Percentiles rank a stretch among this genome's conserved stretches.
Conservation (phyloP, 176 grass and related monocot species). For the Raddia guianensis region DNA sequence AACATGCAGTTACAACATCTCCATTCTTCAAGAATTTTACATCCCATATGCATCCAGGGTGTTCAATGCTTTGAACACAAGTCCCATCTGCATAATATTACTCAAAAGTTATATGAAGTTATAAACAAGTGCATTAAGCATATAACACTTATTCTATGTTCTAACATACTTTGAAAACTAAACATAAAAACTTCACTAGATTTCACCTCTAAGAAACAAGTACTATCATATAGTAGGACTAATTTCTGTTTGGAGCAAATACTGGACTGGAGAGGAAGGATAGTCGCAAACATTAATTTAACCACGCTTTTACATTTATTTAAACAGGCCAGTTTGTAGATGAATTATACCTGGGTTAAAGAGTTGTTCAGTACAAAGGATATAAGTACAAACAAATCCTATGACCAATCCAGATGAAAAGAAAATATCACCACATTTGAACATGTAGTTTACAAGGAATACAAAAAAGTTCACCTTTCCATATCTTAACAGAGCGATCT, state of each 20-base stretch:
- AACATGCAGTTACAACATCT: conserved; percentile 92
- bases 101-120: conserved; percentile 19
- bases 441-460: conserved; percentile 8
- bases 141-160: conserved; percentile 7
- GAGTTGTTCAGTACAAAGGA: neutral
- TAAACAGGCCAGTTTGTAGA: conserved; percentile 4
- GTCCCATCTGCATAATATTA: conserved; percentile 70
- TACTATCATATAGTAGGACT: neutral
- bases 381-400: neutral
- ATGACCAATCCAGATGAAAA: conserved; percentile 2
- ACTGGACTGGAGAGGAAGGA: neutral
- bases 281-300: neutral
- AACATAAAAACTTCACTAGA: conserved; percentile 19
- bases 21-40: conserved; percentile 87
- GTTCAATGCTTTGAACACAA: conserved; percentile 89
- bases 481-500: conserved; percentile 87
- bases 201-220: conserved; percentile 12
- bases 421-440: conserved; percentile 23
- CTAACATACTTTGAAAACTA: neutral
- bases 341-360: neutral
- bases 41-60: conserved; percentile 95
- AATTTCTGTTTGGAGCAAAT: conserved; percentile 25
- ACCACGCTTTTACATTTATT: neutral
- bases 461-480: conserved; percentile 75
- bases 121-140: neutral